Percentiles rank a stretch among this genome's conserved stretches.
Evolutionary conservation across 148 eudicot genomes (phyloP).

Genomic region (Rhododendron simsii): DNA sequence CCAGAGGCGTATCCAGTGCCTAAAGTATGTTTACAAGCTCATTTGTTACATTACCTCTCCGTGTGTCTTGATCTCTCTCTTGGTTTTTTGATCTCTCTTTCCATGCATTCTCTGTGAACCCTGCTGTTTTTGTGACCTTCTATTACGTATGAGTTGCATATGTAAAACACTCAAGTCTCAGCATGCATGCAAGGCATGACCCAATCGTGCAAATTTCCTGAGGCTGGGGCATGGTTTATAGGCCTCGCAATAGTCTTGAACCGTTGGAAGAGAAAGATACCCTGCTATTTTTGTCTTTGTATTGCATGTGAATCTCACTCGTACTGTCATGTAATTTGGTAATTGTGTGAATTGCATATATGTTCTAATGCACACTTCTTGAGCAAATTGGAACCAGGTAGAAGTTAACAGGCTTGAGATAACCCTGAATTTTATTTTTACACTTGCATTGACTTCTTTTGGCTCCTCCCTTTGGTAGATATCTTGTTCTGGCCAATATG

Average conservation of each 20-base stretch:
- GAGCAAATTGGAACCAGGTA: background rate
- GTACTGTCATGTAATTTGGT: background rate
- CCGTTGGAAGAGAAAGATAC: background rate
- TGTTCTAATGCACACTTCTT: background rate
- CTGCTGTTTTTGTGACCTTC: background rate
- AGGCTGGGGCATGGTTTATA: background rate
- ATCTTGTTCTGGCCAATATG: constrained; percentile 97
- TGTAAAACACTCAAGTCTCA: background rate
- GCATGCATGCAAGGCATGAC: constrained; percentile 1
- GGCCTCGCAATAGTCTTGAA: background rate
- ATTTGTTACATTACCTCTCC: background rate
- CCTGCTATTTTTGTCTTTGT: background rate
- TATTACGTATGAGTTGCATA: background rate
- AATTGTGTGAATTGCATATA: background rate
- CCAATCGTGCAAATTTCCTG: background rate
- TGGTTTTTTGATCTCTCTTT: background rate
- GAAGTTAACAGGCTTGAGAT: background rate
- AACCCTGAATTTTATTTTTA: background rate
- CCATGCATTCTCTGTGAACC: background rate
- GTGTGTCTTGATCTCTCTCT: background rate
- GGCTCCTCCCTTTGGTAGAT: constrained; percentile 35
- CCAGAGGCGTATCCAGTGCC: constrained; percentile 84
- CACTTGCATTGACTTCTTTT: background rate
- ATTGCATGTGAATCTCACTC: background rate
- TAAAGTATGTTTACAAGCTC: constrained; percentile 57